phyloP scores from a whole-genome alignment of 257 asterid genomes.

The Solanum sejunctum region DNA sequence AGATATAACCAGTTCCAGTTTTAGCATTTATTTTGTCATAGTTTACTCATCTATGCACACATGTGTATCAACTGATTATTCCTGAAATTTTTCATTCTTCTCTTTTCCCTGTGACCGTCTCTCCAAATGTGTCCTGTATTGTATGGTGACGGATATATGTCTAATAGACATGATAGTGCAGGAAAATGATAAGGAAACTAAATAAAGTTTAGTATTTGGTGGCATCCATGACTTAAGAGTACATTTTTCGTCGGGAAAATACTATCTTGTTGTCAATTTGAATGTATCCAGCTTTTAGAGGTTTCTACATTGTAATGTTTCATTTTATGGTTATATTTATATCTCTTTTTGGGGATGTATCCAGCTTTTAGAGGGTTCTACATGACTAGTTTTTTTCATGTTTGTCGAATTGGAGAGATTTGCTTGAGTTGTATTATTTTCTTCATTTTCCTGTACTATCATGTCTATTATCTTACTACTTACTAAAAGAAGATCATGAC shows the following conservation, averaged over 20 bases:
- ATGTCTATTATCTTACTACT: background rate
- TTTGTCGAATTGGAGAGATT: background rate
- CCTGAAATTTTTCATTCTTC: background rate
- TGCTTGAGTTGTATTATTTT: background rate
- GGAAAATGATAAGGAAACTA: too few species aligned
- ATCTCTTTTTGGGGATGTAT: background rate
- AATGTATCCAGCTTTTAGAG: too few species aligned
- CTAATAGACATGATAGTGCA: too few species aligned
- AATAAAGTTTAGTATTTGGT: too few species aligned
- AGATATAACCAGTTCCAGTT: background rate
- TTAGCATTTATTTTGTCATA: background rate
- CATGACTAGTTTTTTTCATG: background rate
- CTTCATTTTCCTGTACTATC: background rate
- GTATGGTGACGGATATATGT: background rate
- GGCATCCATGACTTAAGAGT: too few species aligned
- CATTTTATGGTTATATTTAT: background rate
- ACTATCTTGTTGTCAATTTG: too few species aligned
- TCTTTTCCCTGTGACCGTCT: background rate
- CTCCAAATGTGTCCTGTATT: background rate
- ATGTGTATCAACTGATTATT: too few species aligned
- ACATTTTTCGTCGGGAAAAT: too few species aligned
- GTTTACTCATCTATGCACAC: too few species aligned
- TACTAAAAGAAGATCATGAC: background rate
- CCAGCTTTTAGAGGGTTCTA: background rate
- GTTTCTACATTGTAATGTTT: background rate